Evolutionary conservation across 768 basidiomycete species (phyloP).

Genomic region (Hydnum rufescens): DNA sequence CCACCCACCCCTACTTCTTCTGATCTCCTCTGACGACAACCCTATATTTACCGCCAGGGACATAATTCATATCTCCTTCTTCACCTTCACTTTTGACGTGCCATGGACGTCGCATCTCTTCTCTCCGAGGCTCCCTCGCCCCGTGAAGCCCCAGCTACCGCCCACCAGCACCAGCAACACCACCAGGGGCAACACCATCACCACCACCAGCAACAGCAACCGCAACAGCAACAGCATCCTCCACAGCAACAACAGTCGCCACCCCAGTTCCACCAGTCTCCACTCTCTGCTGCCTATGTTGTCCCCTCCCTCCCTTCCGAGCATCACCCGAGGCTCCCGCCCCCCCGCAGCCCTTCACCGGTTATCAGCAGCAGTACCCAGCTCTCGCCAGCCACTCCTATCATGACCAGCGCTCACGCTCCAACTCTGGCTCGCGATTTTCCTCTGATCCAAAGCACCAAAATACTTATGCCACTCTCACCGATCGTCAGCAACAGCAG

Average conservation of each 20-base stretch:
- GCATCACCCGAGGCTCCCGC: neutral
- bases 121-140: neutral
- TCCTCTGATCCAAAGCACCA: neutral
- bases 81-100: too few relatives aligned
- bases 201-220: neutral
- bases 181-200: neutral
- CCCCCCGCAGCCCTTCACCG: neutral
- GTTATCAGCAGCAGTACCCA: neutral
- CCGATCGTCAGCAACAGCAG: neutral
- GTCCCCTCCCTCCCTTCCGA: neutral
- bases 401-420: neutral
- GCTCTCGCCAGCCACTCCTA: neutral
- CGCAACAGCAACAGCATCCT: neutral
- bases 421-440: neutral
- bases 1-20: too few relatives aligned
- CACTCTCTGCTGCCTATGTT: neutral
- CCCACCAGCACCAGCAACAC: constrained; percentile 2
- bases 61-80: too few relatives aligned
- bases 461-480: neutral
- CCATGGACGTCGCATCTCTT: constrained; percentile 4
- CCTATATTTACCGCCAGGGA: too few relatives aligned
- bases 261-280: too few relatives aligned
- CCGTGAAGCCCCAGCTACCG: neutral
- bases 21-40: too few relatives aligned
- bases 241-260: neutral